phyloP scores from a whole-genome alignment of 129 eudicot species.

The Pulicaria dysenterica region DNA sequence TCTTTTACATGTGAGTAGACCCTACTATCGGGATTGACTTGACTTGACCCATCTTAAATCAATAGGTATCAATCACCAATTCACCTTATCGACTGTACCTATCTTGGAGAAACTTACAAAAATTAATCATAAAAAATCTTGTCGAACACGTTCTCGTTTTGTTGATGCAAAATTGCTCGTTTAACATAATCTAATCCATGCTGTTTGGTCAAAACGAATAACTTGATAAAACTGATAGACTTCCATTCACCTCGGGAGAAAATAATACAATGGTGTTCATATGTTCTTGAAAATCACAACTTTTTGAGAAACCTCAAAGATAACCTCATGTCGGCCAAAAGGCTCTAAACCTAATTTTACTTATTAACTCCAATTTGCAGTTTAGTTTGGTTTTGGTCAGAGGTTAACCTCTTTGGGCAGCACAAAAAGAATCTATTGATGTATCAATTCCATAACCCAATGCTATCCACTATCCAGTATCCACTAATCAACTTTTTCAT shows the following conservation, averaged over 20 bases:
- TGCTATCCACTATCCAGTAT: neutral
- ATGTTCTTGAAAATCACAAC: neutral
- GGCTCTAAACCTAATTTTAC: neutral
- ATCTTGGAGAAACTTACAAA: neutral
- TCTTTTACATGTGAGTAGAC: constrained; percentile 23
- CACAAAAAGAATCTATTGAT: neutral
- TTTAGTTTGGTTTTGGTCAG: too few species aligned
- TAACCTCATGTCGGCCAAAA: neutral
- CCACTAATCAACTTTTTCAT: neutral
- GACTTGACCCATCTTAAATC: constrained; percentile 7
- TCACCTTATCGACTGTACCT: neutral
- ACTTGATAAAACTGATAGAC: neutral
- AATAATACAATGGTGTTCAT: neutral
- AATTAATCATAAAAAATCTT: neutral
- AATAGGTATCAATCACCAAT: neutral
- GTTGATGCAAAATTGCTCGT: neutral
- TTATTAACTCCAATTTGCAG: too few species aligned
- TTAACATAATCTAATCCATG: constrained; percentile 1
- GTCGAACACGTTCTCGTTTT: constrained; percentile 3
- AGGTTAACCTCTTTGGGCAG: neutral
- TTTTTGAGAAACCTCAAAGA: neutral
- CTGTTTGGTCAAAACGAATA: neutral
- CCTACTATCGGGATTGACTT: constrained; percentile 18
- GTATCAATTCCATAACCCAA: neutral
- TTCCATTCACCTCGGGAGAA: neutral